A percentile compares a stretch with the other conserved stretches of the same genome.
Evolutionary conservation across 192 early-diverging fungal species (phyloP).

Genomic region (Diversispora eburnea): DNA sequence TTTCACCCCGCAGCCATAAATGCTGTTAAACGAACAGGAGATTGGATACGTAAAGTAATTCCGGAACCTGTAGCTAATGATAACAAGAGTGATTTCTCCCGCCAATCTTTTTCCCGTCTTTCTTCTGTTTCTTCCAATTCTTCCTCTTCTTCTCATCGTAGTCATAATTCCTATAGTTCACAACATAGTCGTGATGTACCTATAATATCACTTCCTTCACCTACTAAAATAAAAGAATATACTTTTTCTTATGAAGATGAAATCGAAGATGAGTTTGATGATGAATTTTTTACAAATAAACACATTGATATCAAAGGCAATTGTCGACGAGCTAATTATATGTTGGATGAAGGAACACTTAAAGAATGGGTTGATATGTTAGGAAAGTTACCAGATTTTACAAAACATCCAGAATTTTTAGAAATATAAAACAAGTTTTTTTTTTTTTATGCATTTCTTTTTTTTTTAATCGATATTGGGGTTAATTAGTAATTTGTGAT

Average conservation of each 20-base stretch:
- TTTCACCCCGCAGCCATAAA: conserved; percentile 39
- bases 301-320: conserved; percentile 8
- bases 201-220: neutral
- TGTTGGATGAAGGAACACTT: neutral
- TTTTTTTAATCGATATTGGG: too few relatives aligned
- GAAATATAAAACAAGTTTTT: neutral
- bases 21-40: conserved; percentile 30
- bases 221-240: too few relatives aligned
- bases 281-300: conserved; percentile 3
- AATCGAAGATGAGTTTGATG: neutral
- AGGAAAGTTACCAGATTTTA: conserved; percentile 9
- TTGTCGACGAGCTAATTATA: neutral
- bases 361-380: conserved; percentile 8
- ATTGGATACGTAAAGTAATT: conserved; percentile 35
- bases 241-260: neutral
- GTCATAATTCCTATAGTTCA: neutral
- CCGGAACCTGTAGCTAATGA: neutral
- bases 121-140: neutral
- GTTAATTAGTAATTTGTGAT: too few relatives aligned
- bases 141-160: neutral
- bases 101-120: too few relatives aligned
- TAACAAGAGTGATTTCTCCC: neutral
- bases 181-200: neutral
- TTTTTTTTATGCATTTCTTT: neutral
- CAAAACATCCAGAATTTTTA: conserved; percentile 4